Conservation (phyloP, 495 filamentous ascomycete genomes). For the Aspergillus nidulans region DNA sequence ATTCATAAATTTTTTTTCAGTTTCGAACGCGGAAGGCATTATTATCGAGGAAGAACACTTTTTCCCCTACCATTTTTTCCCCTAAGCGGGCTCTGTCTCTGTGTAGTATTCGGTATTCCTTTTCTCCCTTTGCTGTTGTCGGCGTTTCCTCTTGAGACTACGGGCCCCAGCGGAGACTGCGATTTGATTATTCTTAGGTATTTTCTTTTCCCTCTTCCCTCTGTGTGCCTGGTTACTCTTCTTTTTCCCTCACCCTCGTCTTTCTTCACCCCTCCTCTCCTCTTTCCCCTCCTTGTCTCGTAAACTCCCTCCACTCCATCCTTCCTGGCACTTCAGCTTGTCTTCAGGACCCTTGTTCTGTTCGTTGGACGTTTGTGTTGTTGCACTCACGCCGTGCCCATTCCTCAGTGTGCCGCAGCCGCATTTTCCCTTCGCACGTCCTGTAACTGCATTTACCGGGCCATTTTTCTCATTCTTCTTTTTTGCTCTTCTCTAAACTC, state of each 20-base stretch:
- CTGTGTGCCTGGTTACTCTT: conserved; percentile 2
- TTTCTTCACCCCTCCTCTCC: conserved; percentile 12
- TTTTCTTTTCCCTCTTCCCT: conserved; percentile 6
- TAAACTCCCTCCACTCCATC: conserved; percentile 20
- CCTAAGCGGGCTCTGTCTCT: conserved; percentile 1
- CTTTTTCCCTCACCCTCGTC: conserved; percentile 18
- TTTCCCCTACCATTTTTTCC: conserved; percentile 15
- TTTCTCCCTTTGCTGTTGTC: conserved; percentile 9
- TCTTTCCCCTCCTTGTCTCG: conserved; percentile 20
- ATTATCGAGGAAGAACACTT: conserved; percentile 17
- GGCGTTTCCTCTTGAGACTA: conserved; percentile 17
- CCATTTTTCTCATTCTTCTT: conserved; percentile 11
- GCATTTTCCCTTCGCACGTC: conserved; percentile 16
- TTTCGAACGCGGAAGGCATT: conserved; percentile 9
- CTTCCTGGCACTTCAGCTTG: conserved; percentile 14
- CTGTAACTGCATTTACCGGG: conserved; percentile 18
- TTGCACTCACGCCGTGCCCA: conserved; percentile 20
- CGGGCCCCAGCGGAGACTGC: conserved; percentile 9
- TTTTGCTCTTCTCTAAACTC: conserved; percentile 7
- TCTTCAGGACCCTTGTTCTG: conserved; percentile 10
- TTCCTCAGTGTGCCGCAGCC: conserved; percentile 22
- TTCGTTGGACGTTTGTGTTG: conserved; percentile 15
- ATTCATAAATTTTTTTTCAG: conserved; percentile 3
- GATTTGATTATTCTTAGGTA: conserved; percentile 13
- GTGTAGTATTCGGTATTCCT: conserved; percentile 5